Evolutionary conservation across 495 filamentous ascomycete genomes (phyloP).

Genomic region (Lichenothelia convexa): DNA sequence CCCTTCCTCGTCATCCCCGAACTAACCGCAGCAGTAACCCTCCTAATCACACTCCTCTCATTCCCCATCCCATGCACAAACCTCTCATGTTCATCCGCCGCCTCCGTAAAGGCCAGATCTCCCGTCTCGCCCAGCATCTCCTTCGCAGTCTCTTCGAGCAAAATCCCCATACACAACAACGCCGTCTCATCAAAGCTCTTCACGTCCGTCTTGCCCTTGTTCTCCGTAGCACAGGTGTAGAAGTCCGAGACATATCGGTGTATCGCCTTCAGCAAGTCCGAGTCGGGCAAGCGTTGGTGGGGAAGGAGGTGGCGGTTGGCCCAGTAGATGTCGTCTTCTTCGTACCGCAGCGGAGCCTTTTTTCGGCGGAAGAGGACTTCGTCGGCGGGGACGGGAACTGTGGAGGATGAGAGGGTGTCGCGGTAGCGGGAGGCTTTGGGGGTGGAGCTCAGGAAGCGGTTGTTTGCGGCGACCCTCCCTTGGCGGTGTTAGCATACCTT

Average conservation of each 20-base stretch:
- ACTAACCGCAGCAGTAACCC: too few species aligned
- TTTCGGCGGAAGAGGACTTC: constrained; percentile 51
- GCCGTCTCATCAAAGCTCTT: constrained; percentile 72
- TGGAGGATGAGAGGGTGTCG: constrained; percentile 34
- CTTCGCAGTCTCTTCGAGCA: constrained; percentile 57
- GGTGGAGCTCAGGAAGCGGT: constrained; percentile 6
- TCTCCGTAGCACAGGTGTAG: constrained; percentile 29
- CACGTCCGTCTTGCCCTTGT: constrained; percentile 27
- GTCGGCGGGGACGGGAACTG: constrained; percentile 43
- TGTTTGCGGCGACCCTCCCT: constrained; percentile 1
- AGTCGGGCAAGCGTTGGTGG: constrained; percentile 40
- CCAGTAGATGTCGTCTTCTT: constrained; percentile 56
- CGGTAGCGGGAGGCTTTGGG: constrained; percentile 26
- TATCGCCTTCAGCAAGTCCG: constrained; percentile 56
- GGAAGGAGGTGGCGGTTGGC: constrained; percentile 34
- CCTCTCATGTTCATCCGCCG: constrained; percentile 18
- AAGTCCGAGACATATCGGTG: constrained; percentile 59
- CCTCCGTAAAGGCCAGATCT: constrained; percentile 59
- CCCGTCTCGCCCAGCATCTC: constrained; percentile 49
- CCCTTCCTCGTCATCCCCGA: too few species aligned
- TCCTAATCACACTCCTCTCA: too few species aligned
- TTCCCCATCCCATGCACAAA: neutral
- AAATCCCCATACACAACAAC: constrained; percentile 58
- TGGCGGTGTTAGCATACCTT: neutral
- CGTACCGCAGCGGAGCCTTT: constrained; percentile 42